phyloP scores from a whole-genome alignment of 2,329 filamentous ascomycete species.

The Lanzia echinophila region DNA sequence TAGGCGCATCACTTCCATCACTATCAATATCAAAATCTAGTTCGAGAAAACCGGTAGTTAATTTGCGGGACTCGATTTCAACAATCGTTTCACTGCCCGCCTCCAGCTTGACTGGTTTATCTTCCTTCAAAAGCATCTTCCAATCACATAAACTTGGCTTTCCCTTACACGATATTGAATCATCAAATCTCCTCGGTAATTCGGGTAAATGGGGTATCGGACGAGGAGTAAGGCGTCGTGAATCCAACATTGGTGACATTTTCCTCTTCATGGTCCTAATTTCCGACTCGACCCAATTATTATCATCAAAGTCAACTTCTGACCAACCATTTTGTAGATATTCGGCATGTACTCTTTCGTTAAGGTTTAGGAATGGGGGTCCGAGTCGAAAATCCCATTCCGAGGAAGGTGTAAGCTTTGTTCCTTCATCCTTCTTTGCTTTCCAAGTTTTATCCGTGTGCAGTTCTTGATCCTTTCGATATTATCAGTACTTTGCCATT shows the following conservation, averaged over 20 bases:
- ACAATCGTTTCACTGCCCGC: not conserved
- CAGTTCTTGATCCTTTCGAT: not conserved
- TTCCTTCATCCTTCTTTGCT: not conserved
- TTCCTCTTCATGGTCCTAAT: not conserved
- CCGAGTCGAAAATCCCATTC: not conserved
- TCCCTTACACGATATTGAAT: not conserved
- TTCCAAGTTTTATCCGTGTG: conserved; percentile 1
- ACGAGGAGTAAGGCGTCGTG: not conserved
- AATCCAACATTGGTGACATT: conserved; percentile 2
- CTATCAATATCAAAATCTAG: not conserved
- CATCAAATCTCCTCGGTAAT: not conserved
- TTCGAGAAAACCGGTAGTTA: not conserved
- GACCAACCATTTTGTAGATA: not conserved
- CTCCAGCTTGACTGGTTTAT: not conserved
- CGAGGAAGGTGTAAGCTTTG: not conserved
- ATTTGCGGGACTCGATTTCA: not conserved
- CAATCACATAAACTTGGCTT: not conserved
- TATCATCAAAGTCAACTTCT: not conserved
- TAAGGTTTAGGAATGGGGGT: not conserved
- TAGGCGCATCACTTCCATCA: not conserved
- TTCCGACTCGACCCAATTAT: not conserved
- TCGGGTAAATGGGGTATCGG: not conserved
- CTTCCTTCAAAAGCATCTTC: not conserved
- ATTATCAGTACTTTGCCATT: not conserved
- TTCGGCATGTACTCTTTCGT: not conserved